Percentiles rank a stretch among this genome's conserved stretches.
Conservation (phyloP, 2,329 filamentous ascomycete genomes). For the Aureobasidium pullulans region DNA sequence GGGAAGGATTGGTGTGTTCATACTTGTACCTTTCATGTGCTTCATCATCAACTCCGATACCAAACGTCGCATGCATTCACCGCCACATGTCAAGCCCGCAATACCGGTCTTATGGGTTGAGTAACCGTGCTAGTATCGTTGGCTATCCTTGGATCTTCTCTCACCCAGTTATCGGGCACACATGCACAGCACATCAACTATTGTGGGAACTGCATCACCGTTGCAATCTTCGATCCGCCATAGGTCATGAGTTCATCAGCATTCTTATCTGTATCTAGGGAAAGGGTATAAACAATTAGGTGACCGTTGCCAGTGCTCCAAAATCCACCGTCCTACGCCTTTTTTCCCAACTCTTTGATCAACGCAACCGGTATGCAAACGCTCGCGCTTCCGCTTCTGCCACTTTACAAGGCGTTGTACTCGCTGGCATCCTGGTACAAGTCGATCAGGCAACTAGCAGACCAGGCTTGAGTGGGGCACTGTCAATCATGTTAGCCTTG, state of each 20-base stretch:
- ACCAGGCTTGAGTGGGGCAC: constrained; percentile 96
- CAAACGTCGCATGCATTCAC: neutral
- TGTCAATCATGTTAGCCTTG: constrained; percentile 36
- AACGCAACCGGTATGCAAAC: neutral
- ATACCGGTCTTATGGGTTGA: neutral
- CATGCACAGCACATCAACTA: neutral
- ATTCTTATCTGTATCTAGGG: constrained; percentile 1
- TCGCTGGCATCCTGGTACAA: constrained; percentile 82
- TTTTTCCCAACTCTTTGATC: neutral
- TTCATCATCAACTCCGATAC: neutral
- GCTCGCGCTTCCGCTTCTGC: neutral
- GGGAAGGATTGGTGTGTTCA: neutral
- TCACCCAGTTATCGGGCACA: neutral
- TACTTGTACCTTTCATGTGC: neutral
- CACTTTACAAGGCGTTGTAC: constrained; percentile 15
- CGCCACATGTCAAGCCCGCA: neutral
- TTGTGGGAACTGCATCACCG: neutral
- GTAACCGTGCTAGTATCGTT: neutral
- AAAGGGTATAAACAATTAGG: constrained; percentile 6
- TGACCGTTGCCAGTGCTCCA: neutral
- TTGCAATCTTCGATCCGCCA: constrained; percentile 2
- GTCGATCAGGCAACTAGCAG: constrained; percentile 87
- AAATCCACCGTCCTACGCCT: neutral
- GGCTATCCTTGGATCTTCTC: neutral
- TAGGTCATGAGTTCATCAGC: neutral